Evolutionary conservation across 805 yeast genomes (phyloP).

Genomic region (Saturnispora serradocipensis): DNA sequence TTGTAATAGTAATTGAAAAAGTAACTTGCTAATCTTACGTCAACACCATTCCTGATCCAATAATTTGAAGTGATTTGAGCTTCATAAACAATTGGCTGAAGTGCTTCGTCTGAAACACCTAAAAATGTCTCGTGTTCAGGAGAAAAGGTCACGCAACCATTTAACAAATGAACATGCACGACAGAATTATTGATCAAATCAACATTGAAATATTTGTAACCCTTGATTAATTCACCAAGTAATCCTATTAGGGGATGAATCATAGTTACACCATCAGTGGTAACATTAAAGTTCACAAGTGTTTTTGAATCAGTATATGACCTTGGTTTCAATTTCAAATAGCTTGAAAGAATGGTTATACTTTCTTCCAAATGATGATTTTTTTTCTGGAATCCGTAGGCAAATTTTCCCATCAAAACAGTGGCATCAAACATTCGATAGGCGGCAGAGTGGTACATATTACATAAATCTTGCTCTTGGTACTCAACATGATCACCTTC

Average conservation of each 20-base stretch:
- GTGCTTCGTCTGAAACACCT: conserved; percentile 44
- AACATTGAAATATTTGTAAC: conserved; percentile 24
- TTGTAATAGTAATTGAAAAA: conserved; percentile 17
- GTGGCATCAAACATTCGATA: conserved; percentile 19
- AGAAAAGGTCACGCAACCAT: conserved; percentile 7
- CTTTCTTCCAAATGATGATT: conserved; percentile 25
- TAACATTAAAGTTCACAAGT: conserved; percentile 19
- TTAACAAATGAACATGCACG: conserved; percentile 6
- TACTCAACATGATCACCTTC: conserved; percentile 58
- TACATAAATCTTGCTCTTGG: conserved; percentile 42
- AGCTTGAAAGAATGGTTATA: conserved; percentile 28
- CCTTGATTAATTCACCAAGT: conserved; percentile 36
- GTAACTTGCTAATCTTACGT: conserved; percentile 17
- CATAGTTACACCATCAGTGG: conserved; percentile 44
- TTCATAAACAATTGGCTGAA: conserved; percentile 51
- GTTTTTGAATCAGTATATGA: background rate
- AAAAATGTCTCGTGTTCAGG: conserved; percentile 16
- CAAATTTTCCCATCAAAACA: conserved; percentile 20
- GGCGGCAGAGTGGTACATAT: conserved; percentile 37
- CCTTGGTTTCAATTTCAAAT: conserved; percentile 16
- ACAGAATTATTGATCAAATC: conserved; percentile 13
- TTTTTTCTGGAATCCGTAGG: conserved; percentile 14
- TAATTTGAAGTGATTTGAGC: conserved; percentile 55
- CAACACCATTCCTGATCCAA: conserved; percentile 68
- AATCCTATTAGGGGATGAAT: conserved; percentile 53